phyloP scores from a whole-genome alignment of 2,329 filamentous ascomycete species.

The Colletotrichum sp. region DNA sequence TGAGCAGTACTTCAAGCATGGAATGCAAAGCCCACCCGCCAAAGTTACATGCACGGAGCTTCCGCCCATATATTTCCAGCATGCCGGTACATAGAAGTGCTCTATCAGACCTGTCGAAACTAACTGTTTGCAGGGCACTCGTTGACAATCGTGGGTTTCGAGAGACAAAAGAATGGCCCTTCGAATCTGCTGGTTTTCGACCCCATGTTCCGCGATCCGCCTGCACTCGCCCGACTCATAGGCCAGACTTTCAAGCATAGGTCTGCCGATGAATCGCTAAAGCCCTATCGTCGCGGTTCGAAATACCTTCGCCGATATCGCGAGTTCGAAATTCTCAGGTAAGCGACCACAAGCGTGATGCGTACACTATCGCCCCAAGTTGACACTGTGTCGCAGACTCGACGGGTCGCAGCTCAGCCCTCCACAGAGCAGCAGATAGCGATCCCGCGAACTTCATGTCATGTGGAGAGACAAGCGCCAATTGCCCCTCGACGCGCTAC shows the following conservation, averaged over 20 bases:
- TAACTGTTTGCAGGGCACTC: conserved; percentile 69
- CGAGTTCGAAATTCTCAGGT: conserved; percentile 75
- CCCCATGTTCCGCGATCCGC: conserved; percentile 77
- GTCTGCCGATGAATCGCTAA: conserved; percentile 61
- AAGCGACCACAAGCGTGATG: background rate
- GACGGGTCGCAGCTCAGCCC: background rate
- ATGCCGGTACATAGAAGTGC: conserved; percentile 59
- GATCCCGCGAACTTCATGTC: background rate
- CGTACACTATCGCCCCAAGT: background rate
- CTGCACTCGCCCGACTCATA: conserved; percentile 64
- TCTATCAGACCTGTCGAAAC: background rate
- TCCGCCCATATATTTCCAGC: conserved; percentile 90
- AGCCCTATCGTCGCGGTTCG: conserved; percentile 74
- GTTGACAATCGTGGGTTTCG: conserved; percentile 86
- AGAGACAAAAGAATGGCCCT: conserved; percentile 68
- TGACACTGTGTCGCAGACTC: background rate
- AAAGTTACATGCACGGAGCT: conserved; percentile 75
- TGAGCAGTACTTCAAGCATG: conserved; percentile 75
- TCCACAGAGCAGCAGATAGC: background rate
- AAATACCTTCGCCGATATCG: conserved; percentile 72
- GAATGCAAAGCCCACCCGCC: conserved; percentile 50
- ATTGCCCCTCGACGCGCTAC: background rate
- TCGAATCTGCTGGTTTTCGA: conserved; percentile 85
- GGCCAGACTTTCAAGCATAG: conserved; percentile 50
- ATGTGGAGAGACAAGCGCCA: background rate